These are phyloP conservation scores for Cruciata laevipes DNA, from an alignment of 257 asterid species.

Conservation along the genomic window DNA sequence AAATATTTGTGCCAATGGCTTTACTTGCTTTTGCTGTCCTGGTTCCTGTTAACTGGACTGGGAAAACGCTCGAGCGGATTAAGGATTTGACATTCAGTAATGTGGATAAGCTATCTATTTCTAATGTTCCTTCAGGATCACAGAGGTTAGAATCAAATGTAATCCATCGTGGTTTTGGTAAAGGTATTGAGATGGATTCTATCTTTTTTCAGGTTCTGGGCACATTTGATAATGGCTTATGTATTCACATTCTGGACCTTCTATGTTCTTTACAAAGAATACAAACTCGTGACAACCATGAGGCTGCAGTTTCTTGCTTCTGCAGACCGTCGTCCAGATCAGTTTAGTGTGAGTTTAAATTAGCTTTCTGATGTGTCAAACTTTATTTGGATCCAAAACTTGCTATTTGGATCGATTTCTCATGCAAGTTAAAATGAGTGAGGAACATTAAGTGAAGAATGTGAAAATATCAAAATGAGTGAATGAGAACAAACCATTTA, in stretches of 20 bases:
- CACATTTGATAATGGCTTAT: conserved; percentile 79
- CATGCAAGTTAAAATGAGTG: no score
- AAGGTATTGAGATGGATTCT: background rate
- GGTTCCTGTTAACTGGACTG: conserved; percentile 89
- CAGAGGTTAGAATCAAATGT: conserved; percentile 39
- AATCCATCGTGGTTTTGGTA: background rate
- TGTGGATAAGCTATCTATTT: conserved; percentile 85
- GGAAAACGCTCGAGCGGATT: conserved; percentile 37
- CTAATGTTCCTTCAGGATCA: conserved; percentile 75
- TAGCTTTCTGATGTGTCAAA: background rate
- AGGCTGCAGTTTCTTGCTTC: conserved; percentile 88
- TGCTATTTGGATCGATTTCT: no score
- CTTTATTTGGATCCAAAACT: background rate
- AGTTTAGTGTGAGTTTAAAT: conserved; percentile 62
- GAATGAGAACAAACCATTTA: no score
- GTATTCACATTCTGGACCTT: conserved; percentile 81
- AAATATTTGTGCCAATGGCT: conserved; percentile 71
- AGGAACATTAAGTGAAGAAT: no score
- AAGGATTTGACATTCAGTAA: conserved; percentile 60
- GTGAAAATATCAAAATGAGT: no score
- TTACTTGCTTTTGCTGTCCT: conserved; percentile 59
- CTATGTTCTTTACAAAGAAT: conserved; percentile 68
- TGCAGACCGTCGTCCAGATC: conserved; percentile 78
- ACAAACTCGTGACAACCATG: conserved; percentile 51
- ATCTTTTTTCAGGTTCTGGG: conserved; percentile 56